A percentile compares a stretch with the other conserved stretches of the same genome.
These are phyloP conservation scores for Claviceps fusiformis DNA, from an alignment of 2,329 filamentous ascomycete genomes.

Conservation along the genomic window DNA sequence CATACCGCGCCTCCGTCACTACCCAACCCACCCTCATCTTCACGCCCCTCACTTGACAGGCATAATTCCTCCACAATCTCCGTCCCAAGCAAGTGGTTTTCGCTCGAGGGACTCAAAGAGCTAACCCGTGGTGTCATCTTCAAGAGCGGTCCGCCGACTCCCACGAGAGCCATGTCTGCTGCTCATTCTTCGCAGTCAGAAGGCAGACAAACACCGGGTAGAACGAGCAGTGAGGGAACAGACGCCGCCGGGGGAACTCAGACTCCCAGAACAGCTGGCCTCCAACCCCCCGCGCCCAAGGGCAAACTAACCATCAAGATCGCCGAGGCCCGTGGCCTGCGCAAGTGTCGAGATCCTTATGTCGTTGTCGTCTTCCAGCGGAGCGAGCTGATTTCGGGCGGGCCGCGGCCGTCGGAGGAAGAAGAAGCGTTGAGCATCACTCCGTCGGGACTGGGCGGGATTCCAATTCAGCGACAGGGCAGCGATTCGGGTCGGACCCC, in stretches of 20 bases:
- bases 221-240: conserved; percentile 27
- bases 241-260: conserved; percentile 35
- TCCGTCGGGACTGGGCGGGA: conserved; percentile 39
- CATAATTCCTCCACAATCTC: conserved; percentile 33
- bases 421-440: conserved; percentile 35
- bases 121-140: conserved; percentile 64
- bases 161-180: conserved; percentile 70
- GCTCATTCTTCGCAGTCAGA: conserved; percentile 39
- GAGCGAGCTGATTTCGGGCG: conserved; percentile 88
- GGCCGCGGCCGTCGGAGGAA: conserved; percentile 53
- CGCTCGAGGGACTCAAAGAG: conserved; percentile 60
- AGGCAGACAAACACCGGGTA: conserved; percentile 24
- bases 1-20: conserved; percentile 1
- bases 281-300: conserved; percentile 58
- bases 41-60: conserved; percentile 19
- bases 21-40: conserved; percentile 2
- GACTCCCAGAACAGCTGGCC: conserved; percentile 37
- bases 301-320: conserved; percentile 88
- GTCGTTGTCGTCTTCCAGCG: conserved; percentile 94
- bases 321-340: conserved; percentile 67
- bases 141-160: conserved; percentile 89
- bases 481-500: conserved; percentile 69
- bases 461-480: conserved; percentile 54
- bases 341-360: conserved; percentile 78
- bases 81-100: conserved; percentile 40